Evolutionary conservation across 495 filamentous ascomycete genomes (phyloP).

Genomic region (Trichocladium antarcticum): DNA sequence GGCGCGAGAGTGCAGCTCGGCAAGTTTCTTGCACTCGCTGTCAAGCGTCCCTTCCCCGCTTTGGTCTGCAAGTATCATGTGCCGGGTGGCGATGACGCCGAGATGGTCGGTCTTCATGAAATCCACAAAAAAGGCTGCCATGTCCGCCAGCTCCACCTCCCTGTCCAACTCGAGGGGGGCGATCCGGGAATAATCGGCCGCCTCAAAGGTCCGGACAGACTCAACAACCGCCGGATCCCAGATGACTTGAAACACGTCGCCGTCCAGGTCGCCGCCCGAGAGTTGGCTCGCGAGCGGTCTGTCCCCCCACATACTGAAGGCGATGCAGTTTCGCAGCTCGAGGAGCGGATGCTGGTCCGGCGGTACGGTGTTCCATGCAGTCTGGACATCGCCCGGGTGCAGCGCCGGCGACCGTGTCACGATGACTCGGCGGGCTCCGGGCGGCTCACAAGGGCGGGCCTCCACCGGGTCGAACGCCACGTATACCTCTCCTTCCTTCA

Average conservation of each 20-base stretch:
- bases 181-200: conserved; percentile 58
- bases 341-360: conserved; percentile 51
- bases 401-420: conserved; percentile 65
- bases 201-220: conserved; percentile 24
- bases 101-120: conserved; percentile 72
- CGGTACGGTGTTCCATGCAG: conserved; percentile 39
- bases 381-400: conserved; percentile 71
- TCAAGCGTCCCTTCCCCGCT: conserved; percentile 43
- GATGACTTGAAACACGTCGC: conserved; percentile 67
- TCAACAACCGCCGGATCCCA: conserved; percentile 45
- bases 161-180: conserved; percentile 45
- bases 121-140: conserved; percentile 64
- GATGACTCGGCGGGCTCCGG: conserved; percentile 24
- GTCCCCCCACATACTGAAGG: conserved; percentile 57
- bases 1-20: conserved; percentile 60
- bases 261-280: conserved; percentile 73
- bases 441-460: conserved; percentile 16
- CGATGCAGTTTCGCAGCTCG: conserved; percentile 57
- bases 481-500: conserved; percentile 59
- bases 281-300: conserved; percentile 68
- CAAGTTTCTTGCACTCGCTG: conserved; percentile 48
- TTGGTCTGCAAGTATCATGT: conserved; percentile 59
- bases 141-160: conserved; percentile 46
- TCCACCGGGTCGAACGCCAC: conserved; percentile 35
- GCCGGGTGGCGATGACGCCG: conserved; percentile 55